Evolutionary conservation across 306 rosid species (phyloP).

Genomic region (Fragaria iinumae): DNA sequence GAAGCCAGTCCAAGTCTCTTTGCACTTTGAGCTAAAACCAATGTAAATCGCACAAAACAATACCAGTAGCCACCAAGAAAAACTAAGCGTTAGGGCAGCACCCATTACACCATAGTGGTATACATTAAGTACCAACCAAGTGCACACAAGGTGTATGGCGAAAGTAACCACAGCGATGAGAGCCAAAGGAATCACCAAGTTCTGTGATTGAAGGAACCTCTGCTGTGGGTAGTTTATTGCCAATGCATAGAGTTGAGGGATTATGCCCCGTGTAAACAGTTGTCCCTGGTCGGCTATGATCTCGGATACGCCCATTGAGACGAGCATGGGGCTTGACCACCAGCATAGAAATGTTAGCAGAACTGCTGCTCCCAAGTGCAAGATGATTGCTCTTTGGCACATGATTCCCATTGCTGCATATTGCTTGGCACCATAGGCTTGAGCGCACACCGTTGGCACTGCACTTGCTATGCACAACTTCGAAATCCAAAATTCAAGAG

Average conservation of each 20-base stretch:
- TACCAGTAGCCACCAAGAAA: constrained; percentile 60
- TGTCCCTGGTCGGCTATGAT: not conserved
- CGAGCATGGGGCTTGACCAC: not conserved
- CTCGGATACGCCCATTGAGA: not conserved
- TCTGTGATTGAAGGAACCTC: constrained; percentile 5
- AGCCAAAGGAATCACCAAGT: constrained; percentile 7
- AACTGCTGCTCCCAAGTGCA: constrained; percentile 3
- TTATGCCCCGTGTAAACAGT: not conserved
- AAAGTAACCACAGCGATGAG: not conserved
- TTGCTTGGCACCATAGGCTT: constrained; percentile 6
- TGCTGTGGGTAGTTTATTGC: constrained; percentile 8
- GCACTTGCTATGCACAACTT: not conserved
- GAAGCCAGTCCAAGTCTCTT: constrained; percentile 62
- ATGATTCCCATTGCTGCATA: constrained; percentile 11
- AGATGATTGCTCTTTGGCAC: constrained; percentile 11
- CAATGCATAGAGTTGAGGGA: constrained; percentile 7
- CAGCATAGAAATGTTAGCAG: not conserved
- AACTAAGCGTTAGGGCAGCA: constrained; percentile 50
- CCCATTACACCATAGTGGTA: not conserved
- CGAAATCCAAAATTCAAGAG: not conserved
- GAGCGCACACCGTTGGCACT: constrained; percentile 6
- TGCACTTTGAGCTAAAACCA: constrained; percentile 49
- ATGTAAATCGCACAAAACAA: constrained; percentile 42
- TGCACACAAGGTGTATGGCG: not conserved
- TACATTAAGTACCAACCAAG: not conserved